Conservation (phyloP, 768 basidiomycete species). For the Tulasnella calospora region DNA sequence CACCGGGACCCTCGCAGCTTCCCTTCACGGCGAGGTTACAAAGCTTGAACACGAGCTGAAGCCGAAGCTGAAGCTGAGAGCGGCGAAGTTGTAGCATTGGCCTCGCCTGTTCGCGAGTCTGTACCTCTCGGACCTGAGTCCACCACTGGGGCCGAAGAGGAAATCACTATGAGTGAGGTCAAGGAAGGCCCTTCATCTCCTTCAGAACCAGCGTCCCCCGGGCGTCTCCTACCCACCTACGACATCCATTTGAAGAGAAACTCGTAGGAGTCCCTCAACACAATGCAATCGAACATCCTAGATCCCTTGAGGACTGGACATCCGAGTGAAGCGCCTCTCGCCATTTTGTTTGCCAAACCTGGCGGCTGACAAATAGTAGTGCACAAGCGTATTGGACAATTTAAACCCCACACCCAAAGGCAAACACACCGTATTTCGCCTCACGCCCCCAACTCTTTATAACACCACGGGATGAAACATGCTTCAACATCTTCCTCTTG, state of each 20-base stretch:
- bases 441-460: not conserved
- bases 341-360: too few species aligned
- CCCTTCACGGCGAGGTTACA: too few species aligned
- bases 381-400: too few species aligned
- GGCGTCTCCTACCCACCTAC: not conserved
- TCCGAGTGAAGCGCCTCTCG: not conserved
- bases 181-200: not conserved
- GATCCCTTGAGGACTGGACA: not conserved
- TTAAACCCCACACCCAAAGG: too few species aligned
- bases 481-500: not conserved
- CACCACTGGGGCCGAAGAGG: not conserved
- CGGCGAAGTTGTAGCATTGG: not conserved
- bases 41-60: too few species aligned
- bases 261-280: not conserved
- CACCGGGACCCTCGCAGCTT: too few species aligned
- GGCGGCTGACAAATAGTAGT: not conserved
- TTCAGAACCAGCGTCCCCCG: not conserved
- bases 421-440: too few species aligned
- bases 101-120: not conserved
- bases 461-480: not conserved
- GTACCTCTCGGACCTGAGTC: not conserved
- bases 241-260: not conserved
- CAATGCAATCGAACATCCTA: not conserved
- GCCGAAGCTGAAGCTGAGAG: not conserved
- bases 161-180: constrained; percentile 2